phyloP scores from a whole-genome alignment of 2,329 filamentous ascomycete species.

The Aspergillus costaricaensis region DNA sequence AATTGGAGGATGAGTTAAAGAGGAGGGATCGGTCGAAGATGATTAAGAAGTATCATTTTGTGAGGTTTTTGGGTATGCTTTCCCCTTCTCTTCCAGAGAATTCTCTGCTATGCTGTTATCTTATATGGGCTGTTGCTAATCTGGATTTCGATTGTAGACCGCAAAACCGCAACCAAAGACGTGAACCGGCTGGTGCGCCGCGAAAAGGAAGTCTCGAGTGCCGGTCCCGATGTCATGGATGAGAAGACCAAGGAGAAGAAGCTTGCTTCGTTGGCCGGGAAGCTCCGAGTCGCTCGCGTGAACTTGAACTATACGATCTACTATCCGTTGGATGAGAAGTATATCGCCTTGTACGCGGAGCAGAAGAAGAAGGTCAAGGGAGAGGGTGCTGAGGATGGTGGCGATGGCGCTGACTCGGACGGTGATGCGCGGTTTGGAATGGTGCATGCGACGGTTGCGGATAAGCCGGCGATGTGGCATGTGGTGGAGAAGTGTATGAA shows the following conservation, averaged over 20 bases:
- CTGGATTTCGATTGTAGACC: slow-evolving; percentile 29
- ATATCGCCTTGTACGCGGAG: slow-evolving; percentile 57
- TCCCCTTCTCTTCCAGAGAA: no score
- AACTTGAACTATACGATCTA: slow-evolving; percentile 66
- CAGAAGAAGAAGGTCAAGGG: slow-evolving; percentile 26
- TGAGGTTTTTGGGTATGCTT: slow-evolving; percentile 60
- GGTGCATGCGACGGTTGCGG: slow-evolving; percentile 13
- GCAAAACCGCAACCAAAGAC: slow-evolving; percentile 45
- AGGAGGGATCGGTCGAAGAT: slow-evolving; percentile 56
- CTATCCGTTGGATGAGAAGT: slow-evolving; percentile 61
- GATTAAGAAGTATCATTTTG: slow-evolving; percentile 65
- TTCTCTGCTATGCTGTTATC: no score
- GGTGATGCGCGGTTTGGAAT: slow-evolving; percentile 22
- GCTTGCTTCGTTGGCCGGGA: slow-evolving; percentile 29
- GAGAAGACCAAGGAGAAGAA: slow-evolving; percentile 22
- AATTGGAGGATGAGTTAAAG: slow-evolving; percentile 53
- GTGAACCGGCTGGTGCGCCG: slow-evolving; percentile 39
- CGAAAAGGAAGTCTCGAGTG: slow-evolving; percentile 42
- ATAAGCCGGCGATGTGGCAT: slow-evolving; percentile 48
- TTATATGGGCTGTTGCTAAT: slow-evolving; percentile 1
- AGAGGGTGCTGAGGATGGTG: slow-evolving; percentile 21
- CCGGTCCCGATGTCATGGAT: no score
- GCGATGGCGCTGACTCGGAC: slow-evolving; percentile 20
- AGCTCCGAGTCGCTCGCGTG: slow-evolving; percentile 54
- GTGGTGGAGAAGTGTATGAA: slow-evolving; percentile 48